Percentiles rank a stretch among this genome's conserved stretches.
Evolutionary conservation across 768 basidiomycete species (phyloP).

Genomic region (Termitomyces titanicus): DNA sequence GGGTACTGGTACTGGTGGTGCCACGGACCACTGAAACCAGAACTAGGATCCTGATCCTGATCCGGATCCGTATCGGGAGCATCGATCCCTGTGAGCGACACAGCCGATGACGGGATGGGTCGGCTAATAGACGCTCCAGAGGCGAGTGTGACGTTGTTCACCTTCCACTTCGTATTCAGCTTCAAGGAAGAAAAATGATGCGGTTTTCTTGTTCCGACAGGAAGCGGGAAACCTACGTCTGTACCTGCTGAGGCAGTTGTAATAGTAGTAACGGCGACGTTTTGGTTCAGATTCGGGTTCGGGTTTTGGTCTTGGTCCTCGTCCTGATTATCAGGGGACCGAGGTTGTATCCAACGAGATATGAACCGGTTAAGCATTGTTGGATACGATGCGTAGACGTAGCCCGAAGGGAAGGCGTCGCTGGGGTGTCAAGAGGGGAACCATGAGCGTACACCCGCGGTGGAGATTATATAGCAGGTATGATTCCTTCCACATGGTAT

Average conservation of each 20-base stretch:
- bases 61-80: constrained; percentile 11
- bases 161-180: constrained; percentile 14
- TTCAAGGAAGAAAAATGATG: not conserved
- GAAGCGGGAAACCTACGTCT: constrained; percentile 22
- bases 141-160: constrained; percentile 9
- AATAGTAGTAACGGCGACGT: not conserved
- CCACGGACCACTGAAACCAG: not conserved
- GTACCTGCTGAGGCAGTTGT: constrained; percentile 17
- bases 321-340: not conserved
- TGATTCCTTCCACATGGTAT: not conserved
- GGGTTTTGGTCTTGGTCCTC: constrained; percentile 4
- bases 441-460: not conserved
- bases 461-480: not conserved
- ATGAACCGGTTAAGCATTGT: constrained; percentile 24
- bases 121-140: constrained; percentile 28
- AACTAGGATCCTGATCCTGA: not conserved
- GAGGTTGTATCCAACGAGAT: constrained; percentile 18
- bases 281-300: not conserved
- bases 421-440: not conserved
- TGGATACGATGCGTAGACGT: not conserved
- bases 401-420: not conserved
- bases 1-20: not conserved
- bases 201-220: constrained; percentile 20
- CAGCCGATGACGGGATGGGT: constrained; percentile 30
- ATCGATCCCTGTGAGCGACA: constrained; percentile 31